Conservation (phyloP, 306 rosid species). For the Pterocarpus santalinus region DNA sequence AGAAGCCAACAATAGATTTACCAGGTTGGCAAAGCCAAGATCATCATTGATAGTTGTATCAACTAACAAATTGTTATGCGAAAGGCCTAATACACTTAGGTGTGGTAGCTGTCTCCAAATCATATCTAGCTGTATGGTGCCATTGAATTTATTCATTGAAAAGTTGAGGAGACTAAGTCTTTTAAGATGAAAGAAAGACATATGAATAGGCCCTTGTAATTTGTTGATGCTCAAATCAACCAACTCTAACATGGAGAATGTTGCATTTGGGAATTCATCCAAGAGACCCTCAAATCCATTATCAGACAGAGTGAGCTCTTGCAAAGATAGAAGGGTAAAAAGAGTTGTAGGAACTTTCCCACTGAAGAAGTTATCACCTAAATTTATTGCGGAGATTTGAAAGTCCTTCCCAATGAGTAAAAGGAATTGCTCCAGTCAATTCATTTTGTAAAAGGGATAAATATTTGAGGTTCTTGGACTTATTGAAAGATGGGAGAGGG, state of each 20-base stretch:
- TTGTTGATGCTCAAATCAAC: slow-evolving; percentile 60
- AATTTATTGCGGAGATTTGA: slow-evolving; percentile 27
- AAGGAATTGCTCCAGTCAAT: slow-evolving; percentile 28
- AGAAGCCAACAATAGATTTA: slow-evolving; percentile 46
- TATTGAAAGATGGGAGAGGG: slow-evolving; percentile 52
- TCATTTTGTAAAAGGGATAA: slow-evolving; percentile 41
- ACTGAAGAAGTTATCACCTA: slow-evolving; percentile 33
- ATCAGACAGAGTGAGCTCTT: slow-evolving; percentile 1
- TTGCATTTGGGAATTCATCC: slow-evolving; percentile 14
- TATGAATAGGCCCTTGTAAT: slow-evolving; percentile 55
- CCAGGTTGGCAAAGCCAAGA: slow-evolving; percentile 1
- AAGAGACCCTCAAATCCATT: slow-evolving; percentile 45
- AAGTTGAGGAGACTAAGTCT: slow-evolving; percentile 47
- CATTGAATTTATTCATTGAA: slow-evolving; percentile 62
- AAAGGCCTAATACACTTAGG: slow-evolving; percentile 55
- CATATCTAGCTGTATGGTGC: slow-evolving; percentile 30
- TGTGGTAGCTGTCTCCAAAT: slow-evolving; percentile 29
- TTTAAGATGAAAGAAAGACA: slow-evolving; percentile 38
- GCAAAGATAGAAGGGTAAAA: slow-evolving; percentile 38
- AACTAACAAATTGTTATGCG: slow-evolving; percentile 48
- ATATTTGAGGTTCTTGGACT: slow-evolving; percentile 40
- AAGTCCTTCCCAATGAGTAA: slow-evolving; percentile 38
- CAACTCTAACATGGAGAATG: slow-evolving; percentile 6
- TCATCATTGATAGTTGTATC: background rate
- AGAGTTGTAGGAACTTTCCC: slow-evolving; percentile 49